Evolutionary conservation across 805 yeast species (phyloP).

Genomic region (Sugiyamaella smithiae): DNA sequence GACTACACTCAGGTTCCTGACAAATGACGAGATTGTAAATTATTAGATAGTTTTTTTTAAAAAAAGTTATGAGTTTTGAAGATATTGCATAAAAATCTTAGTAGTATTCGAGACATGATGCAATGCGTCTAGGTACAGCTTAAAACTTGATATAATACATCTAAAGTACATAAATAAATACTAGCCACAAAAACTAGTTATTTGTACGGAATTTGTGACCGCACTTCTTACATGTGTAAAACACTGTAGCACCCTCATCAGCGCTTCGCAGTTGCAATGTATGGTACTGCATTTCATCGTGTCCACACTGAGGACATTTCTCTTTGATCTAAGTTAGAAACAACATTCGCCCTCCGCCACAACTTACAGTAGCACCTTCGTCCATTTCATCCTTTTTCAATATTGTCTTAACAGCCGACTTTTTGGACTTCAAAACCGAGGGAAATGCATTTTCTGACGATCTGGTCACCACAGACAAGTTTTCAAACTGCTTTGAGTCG

Average conservation of each 20-base stretch:
- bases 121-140: too few species aligned
- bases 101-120: too few species aligned
- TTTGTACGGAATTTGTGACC: constrained; percentile 93
- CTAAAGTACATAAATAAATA: too few species aligned
- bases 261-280: constrained; percentile 96
- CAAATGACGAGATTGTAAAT: too few species aligned
- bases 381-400: constrained; percentile 74
- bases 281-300: constrained; percentile 97
- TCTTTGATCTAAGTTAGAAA: constrained; percentile 64
- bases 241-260: constrained; percentile 98
- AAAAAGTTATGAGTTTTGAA: too few species aligned
- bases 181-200: constrained; percentile 45
- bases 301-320: constrained; percentile 97
- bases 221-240: constrained; percentile 92
- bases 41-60: too few species aligned
- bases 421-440: constrained; percentile 71
- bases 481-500: constrained; percentile 54
- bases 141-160: too few species aligned
- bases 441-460: constrained; percentile 95
- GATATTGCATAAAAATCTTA: too few species aligned
- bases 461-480: constrained; percentile 80
- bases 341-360: too few species aligned
- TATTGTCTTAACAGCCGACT: constrained; percentile 86
- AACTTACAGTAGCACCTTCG: constrained; percentile 79
- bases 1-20: constrained; percentile 57